Base-by-base conservation (phyloP, 331 rosid species). In the Erythrophleum ivorense region DNA sequence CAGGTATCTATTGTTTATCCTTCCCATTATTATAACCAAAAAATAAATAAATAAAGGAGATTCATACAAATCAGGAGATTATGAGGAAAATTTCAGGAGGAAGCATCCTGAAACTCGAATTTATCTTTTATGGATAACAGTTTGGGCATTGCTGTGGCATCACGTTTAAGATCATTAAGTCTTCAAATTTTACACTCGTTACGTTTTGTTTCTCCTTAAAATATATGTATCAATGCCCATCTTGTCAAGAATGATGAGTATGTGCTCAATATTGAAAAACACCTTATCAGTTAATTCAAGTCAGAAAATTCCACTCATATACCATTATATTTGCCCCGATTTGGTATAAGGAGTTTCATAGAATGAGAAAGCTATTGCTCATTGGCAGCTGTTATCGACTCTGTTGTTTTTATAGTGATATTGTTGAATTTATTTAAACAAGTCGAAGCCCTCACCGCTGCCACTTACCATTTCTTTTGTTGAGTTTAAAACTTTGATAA, bases 1-100 rank as follows among this genome's bases (percentile, higher is more conserved):
- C 94, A 80, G 94, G 97, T 91, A 83, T 68, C 24, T 70, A 63
- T 40, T 85, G 3, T 52, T 68, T 64, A 58, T 24, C 53, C 18
- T 80, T 63, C 3, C 77, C 14, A n/a, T 31, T 34, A 19, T 45
- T 69, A 13, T 29, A 16, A 33, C 41, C 7, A 2, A 66, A 15
- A 38, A 18, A 34, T 69, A 33, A 0, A 38, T 6, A 38, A 38
- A 53, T 58, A 3, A 58, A 58, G 34, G 6, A 59, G 33, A 36
- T 4, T 36, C n/a, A 36, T 18, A 7, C 29, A 46, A 72, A 31
- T 14, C 58, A 50, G 7, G 63, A 72, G 48, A 73, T 49, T 36
- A 74, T 2, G 38, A 34, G 1, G 19, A 36, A 55, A 19, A 33
- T 53, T 15, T 74, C 64, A 74, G 15, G n/a, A 55, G 41, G 2